Percentiles rank a stretch among this genome's conserved stretches.
These are phyloP conservation scores for Zygnema circumcarinatum DNA, from an alignment of 139 green algal genomes.

Conservation along the genomic window DNA sequence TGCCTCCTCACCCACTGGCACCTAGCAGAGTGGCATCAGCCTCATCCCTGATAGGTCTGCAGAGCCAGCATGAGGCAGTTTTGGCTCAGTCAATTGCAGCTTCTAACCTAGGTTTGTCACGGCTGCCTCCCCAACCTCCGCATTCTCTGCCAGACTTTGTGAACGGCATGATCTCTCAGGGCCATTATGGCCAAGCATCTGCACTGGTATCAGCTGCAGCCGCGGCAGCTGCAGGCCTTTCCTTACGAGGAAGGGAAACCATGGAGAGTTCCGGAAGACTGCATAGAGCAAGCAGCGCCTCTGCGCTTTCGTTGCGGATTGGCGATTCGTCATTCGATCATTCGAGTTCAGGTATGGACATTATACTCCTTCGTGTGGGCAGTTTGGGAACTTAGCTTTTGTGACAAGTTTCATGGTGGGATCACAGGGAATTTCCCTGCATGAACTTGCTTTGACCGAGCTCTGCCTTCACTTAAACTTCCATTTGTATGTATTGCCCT, in stretches of 20 bases:
- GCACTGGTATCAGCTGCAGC: conserved; percentile 57
- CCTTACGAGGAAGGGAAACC: not conserved
- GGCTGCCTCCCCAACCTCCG: not conserved
- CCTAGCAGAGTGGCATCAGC: not conserved
- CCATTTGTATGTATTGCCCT: no score
- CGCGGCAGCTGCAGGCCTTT: conserved; percentile 49
- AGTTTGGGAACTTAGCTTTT: no score
- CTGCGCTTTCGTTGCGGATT: not conserved
- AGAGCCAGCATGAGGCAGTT: not conserved
- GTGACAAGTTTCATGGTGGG: no score
- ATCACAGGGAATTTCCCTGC: no score
- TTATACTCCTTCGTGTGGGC: no score
- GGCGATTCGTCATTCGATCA: not conserved
- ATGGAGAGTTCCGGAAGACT: not conserved
- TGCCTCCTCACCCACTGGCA: not conserved
- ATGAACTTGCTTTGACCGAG: no score
- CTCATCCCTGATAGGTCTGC: not conserved
- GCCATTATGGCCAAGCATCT: conserved; percentile 3
- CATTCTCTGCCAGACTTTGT: not conserved
- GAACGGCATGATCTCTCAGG: not conserved
- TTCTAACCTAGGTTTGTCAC: not conserved
- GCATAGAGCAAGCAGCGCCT: not conserved
- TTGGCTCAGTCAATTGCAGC: not conserved
- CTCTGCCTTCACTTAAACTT: no score
- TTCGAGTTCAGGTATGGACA: not conserved